Evolutionary conservation across 805 yeast species (phyloP), one percentile per base, ranked within the genome.

Genomic region (Candida xyloterini): DNA sequence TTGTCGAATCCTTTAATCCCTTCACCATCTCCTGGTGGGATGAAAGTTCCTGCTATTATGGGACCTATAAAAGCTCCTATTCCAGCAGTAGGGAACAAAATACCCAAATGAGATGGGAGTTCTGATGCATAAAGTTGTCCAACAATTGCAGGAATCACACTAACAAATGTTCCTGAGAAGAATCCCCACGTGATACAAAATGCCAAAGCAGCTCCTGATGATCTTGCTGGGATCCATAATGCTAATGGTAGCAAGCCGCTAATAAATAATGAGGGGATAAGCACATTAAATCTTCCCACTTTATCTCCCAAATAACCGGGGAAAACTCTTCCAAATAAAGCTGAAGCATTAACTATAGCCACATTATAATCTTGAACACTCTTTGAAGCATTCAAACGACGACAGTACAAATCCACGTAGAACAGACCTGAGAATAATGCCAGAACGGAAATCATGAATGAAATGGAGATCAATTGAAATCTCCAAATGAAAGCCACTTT

Each of bases 391-490:
- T 73, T 71, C 5, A 78, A 71, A 48, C 79, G 55, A 16, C 72
- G 68, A 55, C 78, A 77, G 40, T 76, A 61, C 25, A 75, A 62
- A 27, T 76, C 71, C 20, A 75, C 77, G 50, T 78, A 78, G 2
- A 81, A 83, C 42, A 77, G 65, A 57, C 75, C 67, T n/a, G 79
- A 68, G 24, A 68, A 59, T 8, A 67, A 35, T 1, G 51, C 48
- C 13, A 57, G 27, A 33, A 55, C 40, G 15, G 50, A 59, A 3
- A 70, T 51, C 54, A 70, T 74, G 16, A 67, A 52, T 2, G 61
- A 51, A 18, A 67, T 44, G 24, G 70, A 42, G 59, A 72, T 66
- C 0, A 74, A 66, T 10, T 59, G 56, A 25, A 65, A 58, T 15
- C 43, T 46, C 37, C 68, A 53, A 26, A 72, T 63, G 18, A 47